phyloP scores from a whole-genome alignment of 2,329 filamentous ascomycete species.

The Elsinoe perseae region DNA sequence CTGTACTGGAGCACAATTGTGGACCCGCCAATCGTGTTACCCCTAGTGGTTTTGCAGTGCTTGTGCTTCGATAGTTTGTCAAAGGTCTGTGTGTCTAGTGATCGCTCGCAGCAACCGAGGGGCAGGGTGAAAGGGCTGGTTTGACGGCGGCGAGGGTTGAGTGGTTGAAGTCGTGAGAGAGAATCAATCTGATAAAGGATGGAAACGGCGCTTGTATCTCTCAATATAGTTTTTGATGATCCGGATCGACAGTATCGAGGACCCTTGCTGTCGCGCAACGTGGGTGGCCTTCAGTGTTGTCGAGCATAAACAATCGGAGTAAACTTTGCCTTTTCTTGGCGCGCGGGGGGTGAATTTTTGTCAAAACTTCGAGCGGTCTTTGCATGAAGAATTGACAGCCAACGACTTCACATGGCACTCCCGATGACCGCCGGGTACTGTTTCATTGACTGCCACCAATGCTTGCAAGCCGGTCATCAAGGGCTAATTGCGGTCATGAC shows the following conservation, averaged over 20 bases:
- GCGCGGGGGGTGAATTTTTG: slow-evolving; percentile 2
- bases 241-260: background rate
- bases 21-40: background rate
- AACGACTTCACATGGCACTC: slow-evolving; percentile 7
- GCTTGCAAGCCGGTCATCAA: background rate
- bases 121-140: background rate
- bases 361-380: background rate
- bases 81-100: slow-evolving; percentile 9
- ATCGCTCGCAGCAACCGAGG: slow-evolving; percentile 8
- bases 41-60: background rate
- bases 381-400: background rate
- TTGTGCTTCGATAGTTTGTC: slow-evolving; percentile 5
- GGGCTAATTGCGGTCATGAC: background rate
- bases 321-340: background rate
- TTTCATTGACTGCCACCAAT: background rate
- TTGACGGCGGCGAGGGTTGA: background rate
- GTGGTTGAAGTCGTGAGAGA: background rate
- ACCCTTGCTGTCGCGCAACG: background rate
- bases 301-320: slow-evolving; percentile 6
- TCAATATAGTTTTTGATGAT: slow-evolving; percentile 5
- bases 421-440: background rate
- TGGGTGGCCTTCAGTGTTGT: slow-evolving; percentile 7
- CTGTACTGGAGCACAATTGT: background rate
- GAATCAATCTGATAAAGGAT: background rate
- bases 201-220: background rate